A percentile compares a stretch with the other conserved stretches of the same genome.
These are phyloP conservation scores for Diaporthe ilicicola DNA, from an alignment of 2,329 filamentous ascomycete genomes.

Conservation along the genomic window DNA sequence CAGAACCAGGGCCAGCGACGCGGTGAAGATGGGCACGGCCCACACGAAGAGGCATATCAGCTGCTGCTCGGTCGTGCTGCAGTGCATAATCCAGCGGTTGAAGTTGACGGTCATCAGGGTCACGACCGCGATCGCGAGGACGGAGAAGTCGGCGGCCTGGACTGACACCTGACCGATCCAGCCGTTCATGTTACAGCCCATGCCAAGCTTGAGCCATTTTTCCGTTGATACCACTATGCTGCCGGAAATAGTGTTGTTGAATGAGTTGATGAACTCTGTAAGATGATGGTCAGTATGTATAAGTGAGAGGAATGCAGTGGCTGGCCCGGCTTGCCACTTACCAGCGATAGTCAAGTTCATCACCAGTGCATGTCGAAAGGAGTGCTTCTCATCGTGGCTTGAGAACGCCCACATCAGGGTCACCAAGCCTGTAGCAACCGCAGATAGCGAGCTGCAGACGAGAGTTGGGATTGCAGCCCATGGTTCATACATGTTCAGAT, in stretches of 20 bases:
- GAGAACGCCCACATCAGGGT: constrained; percentile 26
- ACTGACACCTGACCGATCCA: constrained; percentile 31
- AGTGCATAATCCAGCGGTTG: constrained; percentile 20
- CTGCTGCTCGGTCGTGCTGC: constrained; percentile 15
- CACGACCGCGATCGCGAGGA: constrained; percentile 29
- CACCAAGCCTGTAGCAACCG: constrained; percentile 29
- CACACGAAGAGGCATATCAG: constrained; percentile 28
- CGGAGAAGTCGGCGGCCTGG: constrained; percentile 32
- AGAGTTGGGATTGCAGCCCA: constrained; percentile 28
- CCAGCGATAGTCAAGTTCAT: constrained; percentile 29
- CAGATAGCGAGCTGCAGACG: constrained; percentile 29
- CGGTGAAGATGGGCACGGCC: constrained; percentile 28
- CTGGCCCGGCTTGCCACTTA: background rate
- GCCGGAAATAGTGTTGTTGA: constrained; percentile 30
- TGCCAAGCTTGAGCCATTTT: constrained; percentile 1
- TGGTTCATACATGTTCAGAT: constrained; percentile 2
- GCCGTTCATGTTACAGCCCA: constrained; percentile 25
- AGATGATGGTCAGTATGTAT: background rate
- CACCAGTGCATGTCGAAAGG: constrained; percentile 26
- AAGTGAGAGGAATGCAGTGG: too few relatives aligned
- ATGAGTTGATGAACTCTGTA: constrained; percentile 29
- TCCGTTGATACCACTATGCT: constrained; percentile 15
- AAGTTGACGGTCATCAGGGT: constrained; percentile 28
- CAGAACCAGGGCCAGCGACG: constrained; percentile 18
- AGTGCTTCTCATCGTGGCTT: constrained; percentile 26